Base-by-base conservation (phyloP, 495 filamentous ascomycete genomes). In the Terfezia boudieri region DNA sequence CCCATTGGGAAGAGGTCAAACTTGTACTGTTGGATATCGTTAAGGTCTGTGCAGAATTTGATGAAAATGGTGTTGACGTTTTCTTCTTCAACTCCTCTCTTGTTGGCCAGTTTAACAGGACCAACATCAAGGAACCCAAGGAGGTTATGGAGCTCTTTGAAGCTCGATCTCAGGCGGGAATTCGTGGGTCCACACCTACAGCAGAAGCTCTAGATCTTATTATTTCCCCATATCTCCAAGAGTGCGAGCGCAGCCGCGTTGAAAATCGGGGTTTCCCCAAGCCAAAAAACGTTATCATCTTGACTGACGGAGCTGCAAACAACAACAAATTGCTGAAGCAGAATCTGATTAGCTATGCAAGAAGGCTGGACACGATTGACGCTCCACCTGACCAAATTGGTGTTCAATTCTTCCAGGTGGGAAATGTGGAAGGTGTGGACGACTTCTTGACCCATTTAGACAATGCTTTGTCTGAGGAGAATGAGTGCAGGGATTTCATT, bases 341-440 rank as follows among this genome's bases (percentile, higher is more conserved):
- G 41, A 70, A 80, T n/a, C 80, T 98, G 55, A 67, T 83, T 20
- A 63, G 66, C 4, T 71, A 74, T 0, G 90, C 87, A 0, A 71
- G 72, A 67, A 76, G 75, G 58, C 72, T 98, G 20, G 89, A 95
- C 66, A 68, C 64, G 12, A 65, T 81, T 2, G 69, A 76, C 8
- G 88, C 87, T 0, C 75, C 77, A 16, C 76, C 84, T 8, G 82
- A 86, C 74, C 90, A 98, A 68, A 71, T 95, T 23, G 90, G 92
- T 20, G 78, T 98, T 55, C 90, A 98, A 67, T 95, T 98, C 70
- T 94, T 98, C 70, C 90, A 98, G 70, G 81, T 96, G 49, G 90
- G 92, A 52, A 73, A 75, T 32, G 87, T 94, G 60, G 58, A 67
- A 8, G 68, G 58, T 0, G 90, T 87, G 0, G 71, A 70, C 10